Percentiles rank a stretch among this genome's conserved stretches.
Evolutionary conservation across 176 grass and related monocot species (phyloP).

Genomic region (Dactylis glomerata): DNA sequence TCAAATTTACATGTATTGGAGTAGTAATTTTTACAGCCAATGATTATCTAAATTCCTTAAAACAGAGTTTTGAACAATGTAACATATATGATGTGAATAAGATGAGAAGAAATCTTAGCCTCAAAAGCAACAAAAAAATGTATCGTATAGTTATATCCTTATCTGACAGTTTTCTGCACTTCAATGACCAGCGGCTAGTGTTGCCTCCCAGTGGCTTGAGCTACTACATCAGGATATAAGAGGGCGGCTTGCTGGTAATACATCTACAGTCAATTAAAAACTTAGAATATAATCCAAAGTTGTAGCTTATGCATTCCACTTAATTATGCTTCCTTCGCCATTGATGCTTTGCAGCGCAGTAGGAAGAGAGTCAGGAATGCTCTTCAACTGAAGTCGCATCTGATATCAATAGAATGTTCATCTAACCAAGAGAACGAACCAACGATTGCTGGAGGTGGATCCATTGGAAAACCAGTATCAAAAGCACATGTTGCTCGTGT

Average conservation of each 20-base stretch:
- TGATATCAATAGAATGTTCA: constrained; percentile 71
- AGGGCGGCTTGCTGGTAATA: constrained; percentile 86
- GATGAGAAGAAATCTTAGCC: too few relatives aligned
- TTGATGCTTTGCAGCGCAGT: constrained; percentile 73
- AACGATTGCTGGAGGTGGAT: constrained; percentile 24
- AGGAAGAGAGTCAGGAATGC: constrained; percentile 73
- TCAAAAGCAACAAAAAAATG: too few relatives aligned
- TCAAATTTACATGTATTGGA: too few relatives aligned
- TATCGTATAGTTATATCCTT: constrained; percentile 6
- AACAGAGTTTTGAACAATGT: too few relatives aligned
- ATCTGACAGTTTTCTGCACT: constrained; percentile 11
- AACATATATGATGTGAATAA: too few relatives aligned
- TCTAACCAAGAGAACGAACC: constrained; percentile 64
- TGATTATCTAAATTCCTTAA: too few relatives aligned
- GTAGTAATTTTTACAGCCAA: too few relatives aligned
- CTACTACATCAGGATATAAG: constrained; percentile 88
- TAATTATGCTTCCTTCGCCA: not conserved
- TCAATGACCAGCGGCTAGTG: constrained; percentile 64
- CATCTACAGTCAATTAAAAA: constrained; percentile 1
- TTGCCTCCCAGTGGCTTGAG: constrained; percentile 91
- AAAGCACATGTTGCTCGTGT: constrained; percentile 67
- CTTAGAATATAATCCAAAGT: not conserved
- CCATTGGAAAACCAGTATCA: constrained; percentile 41
- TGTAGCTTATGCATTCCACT: not conserved
- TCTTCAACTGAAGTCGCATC: constrained; percentile 79